Evolutionary conservation across 371 early-diverging fungal species (phyloP).

Genomic region (Syncephalastrum racemosum): DNA sequence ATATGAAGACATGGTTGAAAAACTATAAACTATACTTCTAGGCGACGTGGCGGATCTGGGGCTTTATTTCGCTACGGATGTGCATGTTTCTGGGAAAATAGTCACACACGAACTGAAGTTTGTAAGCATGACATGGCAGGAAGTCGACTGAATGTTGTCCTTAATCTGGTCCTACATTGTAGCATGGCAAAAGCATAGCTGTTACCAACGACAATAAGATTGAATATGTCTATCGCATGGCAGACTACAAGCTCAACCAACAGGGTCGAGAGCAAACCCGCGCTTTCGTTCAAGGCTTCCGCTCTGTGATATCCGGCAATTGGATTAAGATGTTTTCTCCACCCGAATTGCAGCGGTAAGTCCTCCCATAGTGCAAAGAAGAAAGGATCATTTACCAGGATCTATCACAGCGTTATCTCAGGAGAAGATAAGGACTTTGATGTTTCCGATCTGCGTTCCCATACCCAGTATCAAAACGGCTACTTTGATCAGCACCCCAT

Average conservation of each 20-base stretch:
- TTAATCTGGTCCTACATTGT: slow-evolving; percentile 8
- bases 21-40: slow-evolving; percentile 12
- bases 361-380: slow-evolving; percentile 22
- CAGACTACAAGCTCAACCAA: slow-evolving; percentile 74
- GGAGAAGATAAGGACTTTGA: slow-evolving; percentile 76
- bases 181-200: slow-evolving; percentile 61
- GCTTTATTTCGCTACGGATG: slow-evolving; percentile 69
- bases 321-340: slow-evolving; percentile 79
- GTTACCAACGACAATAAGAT: slow-evolving; percentile 83
- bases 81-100: slow-evolving; percentile 52
- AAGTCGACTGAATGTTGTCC: neutral
- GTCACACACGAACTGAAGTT: slow-evolving; percentile 48
- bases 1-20: slow-evolving; percentile 42
- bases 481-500: slow-evolving; percentile 77
- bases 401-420: slow-evolving; percentile 61
- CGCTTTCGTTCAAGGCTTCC: slow-evolving; percentile 79
- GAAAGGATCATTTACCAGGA: neutral
- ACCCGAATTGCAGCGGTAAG: slow-evolving; percentile 71
- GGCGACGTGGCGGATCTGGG: slow-evolving; percentile 65
- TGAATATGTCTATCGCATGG: slow-evolving; percentile 77
- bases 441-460: slow-evolving; percentile 71
- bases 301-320: slow-evolving; percentile 58
- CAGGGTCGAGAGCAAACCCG: slow-evolving; percentile 77
- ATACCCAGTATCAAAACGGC: slow-evolving; percentile 84
- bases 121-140: slow-evolving; percentile 21